These are phyloP conservation scores for Cladosporium sp. DNA, from an alignment of 2,329 filamentous ascomycete genomes.

Conservation along the genomic window DNA sequence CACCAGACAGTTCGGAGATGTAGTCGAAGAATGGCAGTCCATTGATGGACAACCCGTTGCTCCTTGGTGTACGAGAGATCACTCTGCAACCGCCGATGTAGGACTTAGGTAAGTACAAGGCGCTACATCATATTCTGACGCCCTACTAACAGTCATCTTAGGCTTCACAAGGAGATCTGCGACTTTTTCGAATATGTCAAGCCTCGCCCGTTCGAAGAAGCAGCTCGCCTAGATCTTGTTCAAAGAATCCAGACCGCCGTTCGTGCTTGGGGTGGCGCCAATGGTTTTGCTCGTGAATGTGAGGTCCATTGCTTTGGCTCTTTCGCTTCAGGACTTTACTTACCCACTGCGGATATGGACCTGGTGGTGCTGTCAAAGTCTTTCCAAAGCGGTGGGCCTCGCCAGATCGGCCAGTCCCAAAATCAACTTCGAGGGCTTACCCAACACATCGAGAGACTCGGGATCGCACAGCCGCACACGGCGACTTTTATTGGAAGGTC, in stretches of 20 bases:
- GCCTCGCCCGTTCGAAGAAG: conserved; percentile 75
- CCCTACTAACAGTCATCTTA: conserved; percentile 40
- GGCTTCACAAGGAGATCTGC: conserved; percentile 84
- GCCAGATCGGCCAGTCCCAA: conserved; percentile 44
- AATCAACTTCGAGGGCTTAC: conserved; percentile 64
- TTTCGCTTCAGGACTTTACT: conserved; percentile 75
- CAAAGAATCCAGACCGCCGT: conserved; percentile 66
- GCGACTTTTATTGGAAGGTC: conserved; percentile 50
- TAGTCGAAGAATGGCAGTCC: conserved; percentile 49
- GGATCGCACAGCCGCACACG: conserved; percentile 60
- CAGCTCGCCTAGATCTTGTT: conserved; percentile 72
- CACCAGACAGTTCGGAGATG: conserved; percentile 32
- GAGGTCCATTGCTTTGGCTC: conserved; percentile 85
- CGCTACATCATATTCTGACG: neutral
- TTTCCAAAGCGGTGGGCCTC: conserved; percentile 11
- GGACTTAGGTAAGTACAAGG: conserved; percentile 30
- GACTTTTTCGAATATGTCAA: conserved; percentile 86
- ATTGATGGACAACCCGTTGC: conserved; percentile 43
- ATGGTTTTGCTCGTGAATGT: conserved; percentile 47
- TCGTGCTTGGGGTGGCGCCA: conserved; percentile 38
- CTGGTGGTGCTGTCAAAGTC: conserved; percentile 70
- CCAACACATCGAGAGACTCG: conserved; percentile 57
- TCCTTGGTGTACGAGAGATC: conserved; percentile 64
- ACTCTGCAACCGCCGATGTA: conserved; percentile 24
- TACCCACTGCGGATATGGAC: conserved; percentile 88